Base-by-base conservation (phyloP, 257 asterid species). In the Nyctanthes arbortristis region DNA sequence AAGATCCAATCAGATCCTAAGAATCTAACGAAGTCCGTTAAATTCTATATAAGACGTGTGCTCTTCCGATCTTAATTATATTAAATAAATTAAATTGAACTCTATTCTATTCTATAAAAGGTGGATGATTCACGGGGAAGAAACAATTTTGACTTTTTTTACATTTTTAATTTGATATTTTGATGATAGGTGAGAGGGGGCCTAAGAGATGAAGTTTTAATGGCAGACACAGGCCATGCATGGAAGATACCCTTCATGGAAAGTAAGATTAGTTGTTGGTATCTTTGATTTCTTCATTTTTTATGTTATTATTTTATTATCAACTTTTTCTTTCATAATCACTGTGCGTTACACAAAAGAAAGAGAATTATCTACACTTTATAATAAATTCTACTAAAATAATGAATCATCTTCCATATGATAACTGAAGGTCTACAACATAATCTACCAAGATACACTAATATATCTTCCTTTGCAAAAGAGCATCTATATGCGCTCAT, bases 221-320 rank as follows among this genome's bases (percentile, higher is more conserved):
- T 84, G 93, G 96, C 93, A 85, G 96, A 85, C 90, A 86, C 40
- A 79, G 73, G 87, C 78, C 85, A 79, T 86, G 86, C 79, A 85
- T 67, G 82, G 91, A 84, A 74, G 96, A 91, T 82, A 76, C 84
- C 82, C 77, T 76, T 79, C 72, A 55, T 76, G 59, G 36, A 80
- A 85, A 86, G 91, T 64, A 75, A 75, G 78, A 75, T 74, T 79
- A 78, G 75, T 74, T n/a, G n/a, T n/a, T 78, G 84, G 86, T 81
- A 82, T 84, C 79, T 84, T 79, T 82, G 78, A 68, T 85, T 88
- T 63, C 79, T 75, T 80, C n/a, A n/a, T n/a, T 22, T 79, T 43
- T 78, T 54, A 81, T 70, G 73, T 75, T 56, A 65, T 76, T 37
- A 78, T 76, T 61, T 45, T 58, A 67, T 75, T 70, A 67, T 73